These are phyloP conservation scores for Magnusiomyces clavatus DNA, from an alignment of 1,139 yeast genomes.

Conservation along the genomic window DNA sequence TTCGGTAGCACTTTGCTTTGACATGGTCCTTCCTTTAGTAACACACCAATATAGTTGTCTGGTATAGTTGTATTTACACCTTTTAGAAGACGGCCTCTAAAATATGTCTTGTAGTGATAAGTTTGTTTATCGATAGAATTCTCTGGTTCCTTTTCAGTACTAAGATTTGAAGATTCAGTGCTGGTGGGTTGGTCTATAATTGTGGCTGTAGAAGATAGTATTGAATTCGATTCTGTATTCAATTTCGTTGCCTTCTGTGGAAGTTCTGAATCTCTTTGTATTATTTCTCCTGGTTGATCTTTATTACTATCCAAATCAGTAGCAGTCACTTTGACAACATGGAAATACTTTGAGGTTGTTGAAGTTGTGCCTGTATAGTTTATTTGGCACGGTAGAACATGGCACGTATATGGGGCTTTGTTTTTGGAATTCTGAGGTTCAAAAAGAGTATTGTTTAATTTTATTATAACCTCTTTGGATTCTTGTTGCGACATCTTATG, in stretches of 20 bases:
- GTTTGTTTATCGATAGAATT: not conserved
- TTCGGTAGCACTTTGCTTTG: not conserved
- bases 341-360: not conserved
- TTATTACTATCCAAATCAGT: not conserved
- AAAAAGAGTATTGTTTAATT: not conserved
- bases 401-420: not conserved
- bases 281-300: not conserved
- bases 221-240: not conserved
- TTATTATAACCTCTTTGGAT: not conserved
- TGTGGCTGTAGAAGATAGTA: not conserved
- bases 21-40: not conserved
- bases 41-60: not conserved
- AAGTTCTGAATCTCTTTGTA: not conserved
- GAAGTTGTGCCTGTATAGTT: not conserved
- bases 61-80: not conserved
- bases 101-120: not conserved
- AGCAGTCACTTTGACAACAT: not conserved
- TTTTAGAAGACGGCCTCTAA: not conserved
- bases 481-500: not conserved
- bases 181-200: not conserved
- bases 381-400: constrained; percentile 1
- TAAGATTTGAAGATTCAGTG: not conserved
- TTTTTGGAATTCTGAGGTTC: not conserved
- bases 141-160: not conserved
- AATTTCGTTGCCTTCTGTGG: not conserved